Evolutionary conservation across 2,329 filamentous ascomycete species (phyloP).

Genomic region (Beauveria varroae): DNA sequence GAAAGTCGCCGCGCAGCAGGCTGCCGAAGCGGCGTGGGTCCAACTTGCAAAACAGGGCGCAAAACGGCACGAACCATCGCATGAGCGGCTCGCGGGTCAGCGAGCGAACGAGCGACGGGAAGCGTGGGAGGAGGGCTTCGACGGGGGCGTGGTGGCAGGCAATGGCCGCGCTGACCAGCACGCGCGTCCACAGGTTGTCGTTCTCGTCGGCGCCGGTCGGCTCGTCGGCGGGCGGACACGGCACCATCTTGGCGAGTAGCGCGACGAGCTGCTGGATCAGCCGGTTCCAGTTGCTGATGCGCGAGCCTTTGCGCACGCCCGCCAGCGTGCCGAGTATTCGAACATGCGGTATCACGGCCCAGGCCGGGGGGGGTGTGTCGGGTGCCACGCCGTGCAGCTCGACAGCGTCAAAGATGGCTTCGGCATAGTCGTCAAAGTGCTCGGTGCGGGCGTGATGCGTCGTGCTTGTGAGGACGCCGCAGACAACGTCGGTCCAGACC

Average conservation of each 20-base stretch:
- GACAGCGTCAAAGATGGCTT: constrained; percentile 49
- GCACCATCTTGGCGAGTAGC: constrained; percentile 42
- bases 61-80: constrained; percentile 75
- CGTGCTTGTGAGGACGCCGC: constrained; percentile 70
- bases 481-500: constrained; percentile 58
- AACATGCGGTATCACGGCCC: constrained; percentile 41
- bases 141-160: constrained; percentile 70
- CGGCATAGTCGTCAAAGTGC: constrained; percentile 62
- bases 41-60: constrained; percentile 69
- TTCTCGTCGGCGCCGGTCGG: constrained; percentile 27
- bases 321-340: constrained; percentile 59
- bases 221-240: constrained; percentile 31
- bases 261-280: constrained; percentile 50
- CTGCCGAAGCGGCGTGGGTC: constrained; percentile 67
- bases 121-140: constrained; percentile 65
- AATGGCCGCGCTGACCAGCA: constrained; percentile 55
- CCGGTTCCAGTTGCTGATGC: constrained; percentile 64
- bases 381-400: constrained; percentile 20
- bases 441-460: constrained; percentile 74
- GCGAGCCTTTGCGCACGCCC: constrained; percentile 74
- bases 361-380: constrained; percentile 19
- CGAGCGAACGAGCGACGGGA: constrained; percentile 56
- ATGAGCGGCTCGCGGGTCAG: constrained; percentile 60
- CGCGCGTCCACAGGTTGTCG: constrained; percentile 45
- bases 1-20: constrained; percentile 73